These are phyloP conservation scores for Candida manassasensis DNA, from an alignment of 805 yeast genomes.

Conservation along the genomic window DNA sequence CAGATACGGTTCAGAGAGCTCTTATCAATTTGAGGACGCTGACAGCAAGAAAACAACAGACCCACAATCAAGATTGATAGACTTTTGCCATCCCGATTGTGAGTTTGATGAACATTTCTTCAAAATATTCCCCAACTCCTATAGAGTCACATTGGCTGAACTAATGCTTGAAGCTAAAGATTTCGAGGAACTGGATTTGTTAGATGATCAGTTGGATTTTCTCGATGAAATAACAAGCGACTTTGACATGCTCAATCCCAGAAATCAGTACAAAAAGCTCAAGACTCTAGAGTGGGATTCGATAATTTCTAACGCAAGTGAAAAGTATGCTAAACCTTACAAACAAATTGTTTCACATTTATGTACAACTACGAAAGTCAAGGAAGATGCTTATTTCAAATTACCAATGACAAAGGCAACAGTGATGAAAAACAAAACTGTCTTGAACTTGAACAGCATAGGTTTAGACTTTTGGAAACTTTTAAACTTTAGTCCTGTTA, in stretches of 20 bases:
- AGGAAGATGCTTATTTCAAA: slow-evolving; percentile 20
- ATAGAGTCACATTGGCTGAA: slow-evolving; percentile 30
- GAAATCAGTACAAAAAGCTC: slow-evolving; percentile 17
- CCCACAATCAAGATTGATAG: slow-evolving; percentile 11
- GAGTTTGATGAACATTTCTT: slow-evolving; percentile 18
- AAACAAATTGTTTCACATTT: slow-evolving; percentile 13
- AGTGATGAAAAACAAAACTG: slow-evolving; percentile 33
- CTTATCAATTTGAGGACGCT: slow-evolving; percentile 3
- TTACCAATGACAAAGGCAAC: slow-evolving; percentile 24
- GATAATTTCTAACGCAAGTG: slow-evolving; percentile 14
- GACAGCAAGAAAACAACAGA: slow-evolving; percentile 8
- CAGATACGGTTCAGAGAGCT: slow-evolving; percentile 8
- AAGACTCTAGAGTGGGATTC: slow-evolving; percentile 34
- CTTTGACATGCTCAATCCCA: slow-evolving; percentile 24
- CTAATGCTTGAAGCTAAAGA: slow-evolving; percentile 22
- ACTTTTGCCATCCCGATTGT: slow-evolving; percentile 7
- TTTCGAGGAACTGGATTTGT: slow-evolving; percentile 15
- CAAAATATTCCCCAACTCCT: slow-evolving; percentile 27
- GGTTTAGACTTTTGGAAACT: slow-evolving; percentile 53
- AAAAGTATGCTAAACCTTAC: slow-evolving; percentile 19
- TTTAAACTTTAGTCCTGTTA: slow-evolving; percentile 52
- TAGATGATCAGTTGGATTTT: slow-evolving; percentile 29
- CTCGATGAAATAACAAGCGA: slow-evolving; percentile 34
- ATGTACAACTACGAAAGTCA: slow-evolving; percentile 7
- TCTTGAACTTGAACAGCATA: slow-evolving; percentile 41